phyloP scores from a whole-genome alignment of 495 filamentous ascomycete species.

The Talaromyces nanjingensis region DNA sequence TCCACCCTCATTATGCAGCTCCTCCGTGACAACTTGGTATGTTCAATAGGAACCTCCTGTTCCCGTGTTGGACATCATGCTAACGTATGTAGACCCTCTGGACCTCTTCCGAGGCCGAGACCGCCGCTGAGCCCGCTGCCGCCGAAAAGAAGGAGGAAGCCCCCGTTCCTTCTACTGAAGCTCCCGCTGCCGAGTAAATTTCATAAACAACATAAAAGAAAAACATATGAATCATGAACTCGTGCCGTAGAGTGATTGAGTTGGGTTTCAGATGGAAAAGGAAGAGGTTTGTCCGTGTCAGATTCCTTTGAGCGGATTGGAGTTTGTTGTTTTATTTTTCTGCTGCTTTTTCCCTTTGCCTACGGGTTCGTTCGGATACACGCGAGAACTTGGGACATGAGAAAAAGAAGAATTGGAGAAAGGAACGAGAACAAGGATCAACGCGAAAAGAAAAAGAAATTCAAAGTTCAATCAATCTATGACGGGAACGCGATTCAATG shows the following conservation, averaged over 20 bases:
- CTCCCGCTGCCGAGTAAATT: constrained; percentile 45
- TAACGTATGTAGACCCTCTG: constrained; percentile 76
- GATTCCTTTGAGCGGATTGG: constrained; percentile 5
- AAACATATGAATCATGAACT: constrained; percentile 29
- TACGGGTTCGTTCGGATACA: constrained; percentile 11
- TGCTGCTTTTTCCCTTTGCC: constrained; percentile 4
- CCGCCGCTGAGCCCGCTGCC: constrained; percentile 48
- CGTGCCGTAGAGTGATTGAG: constrained; percentile 25
- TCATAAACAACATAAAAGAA: constrained; percentile 16
- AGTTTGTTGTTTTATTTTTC: constrained; percentile 6
- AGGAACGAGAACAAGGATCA: constrained; percentile 2
- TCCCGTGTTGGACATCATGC: no score
- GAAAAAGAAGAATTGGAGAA: constrained; percentile 8
- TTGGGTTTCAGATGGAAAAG: constrained; percentile 3
- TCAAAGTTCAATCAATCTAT: constrained; percentile 9
- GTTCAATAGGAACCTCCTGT: no score
- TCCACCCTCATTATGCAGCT: constrained; percentile 99
- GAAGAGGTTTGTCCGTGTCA: constrained; percentile 6
- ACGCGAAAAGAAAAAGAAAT: constrained; percentile 6
- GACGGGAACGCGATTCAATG: constrained; percentile 1
- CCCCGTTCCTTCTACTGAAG: constrained; percentile 44
- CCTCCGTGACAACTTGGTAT: constrained; percentile 94
- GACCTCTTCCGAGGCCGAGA: constrained; percentile 97
- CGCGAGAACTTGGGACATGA: constrained; percentile 18
- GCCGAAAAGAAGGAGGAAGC: constrained; percentile 55